Evolutionary conservation across 495 filamentous ascomycete species (phyloP), one percentile per base, ranked within the genome.

Genomic region (Extremus antarcticus): DNA sequence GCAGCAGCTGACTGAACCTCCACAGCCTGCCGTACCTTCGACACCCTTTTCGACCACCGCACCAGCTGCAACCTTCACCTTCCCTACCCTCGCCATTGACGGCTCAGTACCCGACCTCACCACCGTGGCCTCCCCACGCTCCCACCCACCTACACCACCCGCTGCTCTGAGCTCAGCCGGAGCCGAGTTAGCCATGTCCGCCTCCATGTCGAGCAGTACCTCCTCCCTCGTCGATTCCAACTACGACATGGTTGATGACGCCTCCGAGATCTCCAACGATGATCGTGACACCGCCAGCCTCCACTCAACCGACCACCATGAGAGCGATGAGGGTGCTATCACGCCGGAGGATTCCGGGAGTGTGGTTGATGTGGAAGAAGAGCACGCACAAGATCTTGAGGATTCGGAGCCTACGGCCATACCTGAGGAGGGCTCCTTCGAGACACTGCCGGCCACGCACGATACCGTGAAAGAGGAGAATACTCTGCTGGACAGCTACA

Each of bases 241-340:
- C 21, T 62, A 62, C 38, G 59, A 62, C 43, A 58, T 62, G 55
- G 29, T 62, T 15, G 59, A 62, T 39, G 59, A 62, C 23, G 45
- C 57, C 1, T 62, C 59, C 11, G 59, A 62, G 23, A 17, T 55
- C 35, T 58, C 55, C 7, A 54, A 20, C 32, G 59, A 62, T 19
- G 59, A 52, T 35, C 51, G 54, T 17, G 59, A 62, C 3, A 62
- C 55, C 16, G 55, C 47, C 10, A 57, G 53, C 47, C 40, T 62
- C 8, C 25, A 16, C 3, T 62, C 59, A 1, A 47, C 45, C 3
- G 43, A 51, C 1, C 23, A 51, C 7, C 21, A 19, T 1, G 9
- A 2, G 32, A 51, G 39, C 25, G 59, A 51, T 22, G 51, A 58
- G 20, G 55, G 47, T 20, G 15, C 20, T 1, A 9, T 21, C 19